phyloP scores from a whole-genome alignment of 1,139 yeast species.

The Taphrina sp. region DNA sequence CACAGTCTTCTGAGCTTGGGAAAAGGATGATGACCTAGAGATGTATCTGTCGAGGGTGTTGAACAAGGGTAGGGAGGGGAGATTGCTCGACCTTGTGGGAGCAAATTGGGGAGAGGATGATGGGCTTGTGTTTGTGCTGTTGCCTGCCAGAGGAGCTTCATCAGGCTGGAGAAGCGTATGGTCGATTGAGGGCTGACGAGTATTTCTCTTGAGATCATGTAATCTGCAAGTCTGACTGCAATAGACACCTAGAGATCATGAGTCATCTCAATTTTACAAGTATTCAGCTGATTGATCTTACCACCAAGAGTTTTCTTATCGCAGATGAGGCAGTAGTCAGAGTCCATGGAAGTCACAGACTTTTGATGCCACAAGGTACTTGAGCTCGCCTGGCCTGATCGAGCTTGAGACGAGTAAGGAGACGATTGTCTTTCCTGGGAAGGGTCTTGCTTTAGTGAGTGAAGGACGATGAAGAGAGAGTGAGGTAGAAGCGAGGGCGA shows the following conservation, averaged over 20 bases:
- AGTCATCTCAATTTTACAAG: not conserved
- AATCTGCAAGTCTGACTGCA: constrained; percentile 30
- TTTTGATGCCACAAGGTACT: not conserved
- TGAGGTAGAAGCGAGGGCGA: too few species aligned
- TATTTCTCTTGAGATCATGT: constrained; percentile 6
- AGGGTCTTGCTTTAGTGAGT: too few species aligned
- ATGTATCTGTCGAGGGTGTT: constrained; percentile 8
- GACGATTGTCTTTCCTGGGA: too few species aligned
- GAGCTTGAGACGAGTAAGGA: too few species aligned
- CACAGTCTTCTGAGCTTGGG: not conserved
- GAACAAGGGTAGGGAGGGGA: constrained; percentile 24
- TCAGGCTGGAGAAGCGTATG: not conserved
- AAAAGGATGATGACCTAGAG: constrained; percentile 9
- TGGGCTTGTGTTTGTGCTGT: constrained; percentile 9
- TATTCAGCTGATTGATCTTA: not conserved
- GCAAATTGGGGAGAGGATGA: constrained; percentile 19
- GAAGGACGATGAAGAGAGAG: too few species aligned
- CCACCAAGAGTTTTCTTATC: constrained; percentile 30
- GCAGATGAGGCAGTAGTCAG: constrained; percentile 33
- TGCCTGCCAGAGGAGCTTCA: not conserved
- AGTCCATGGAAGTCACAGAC: constrained; percentile 22
- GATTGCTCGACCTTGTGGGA: constrained; percentile 18
- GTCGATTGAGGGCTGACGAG: not conserved
- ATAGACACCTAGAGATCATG: constrained; percentile 23
- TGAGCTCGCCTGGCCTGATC: not conserved